These are phyloP conservation scores for Albatrellus sp. DNA, from an alignment of 1,284 basidiomycete species.

Conservation along the genomic window DNA sequence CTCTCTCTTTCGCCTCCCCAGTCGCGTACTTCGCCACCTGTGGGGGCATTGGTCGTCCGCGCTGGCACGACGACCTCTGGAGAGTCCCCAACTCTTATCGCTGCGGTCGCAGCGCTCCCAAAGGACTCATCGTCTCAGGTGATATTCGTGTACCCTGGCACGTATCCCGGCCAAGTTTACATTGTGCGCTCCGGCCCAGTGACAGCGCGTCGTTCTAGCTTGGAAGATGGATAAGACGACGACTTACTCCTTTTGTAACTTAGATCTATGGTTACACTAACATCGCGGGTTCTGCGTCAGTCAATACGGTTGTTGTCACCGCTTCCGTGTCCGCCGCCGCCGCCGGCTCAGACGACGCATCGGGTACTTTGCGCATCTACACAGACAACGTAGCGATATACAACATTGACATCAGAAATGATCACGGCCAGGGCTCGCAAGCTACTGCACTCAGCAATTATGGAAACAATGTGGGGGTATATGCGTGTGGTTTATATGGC, in stretches of 20 bases:
- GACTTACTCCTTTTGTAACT: neutral
- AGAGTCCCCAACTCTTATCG: constrained; percentile 29
- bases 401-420: constrained; percentile 44
- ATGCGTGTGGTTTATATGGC: constrained; percentile 38
- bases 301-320: constrained; percentile 31
- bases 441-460: constrained; percentile 44
- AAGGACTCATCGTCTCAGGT: constrained; percentile 28
- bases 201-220: constrained; percentile 14
- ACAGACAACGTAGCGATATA: constrained; percentile 40
- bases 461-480: constrained; percentile 34
- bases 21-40: constrained; percentile 30
- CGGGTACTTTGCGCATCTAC: constrained; percentile 41
- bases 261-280: constrained; percentile 37
- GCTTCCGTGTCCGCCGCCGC: constrained; percentile 26
- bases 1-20: constrained; percentile 17
- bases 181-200: constrained; percentile 28
- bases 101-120: constrained; percentile 31
- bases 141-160: constrained; percentile 44
- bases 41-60: constrained; percentile 32
- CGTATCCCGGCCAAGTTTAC: constrained; percentile 38
- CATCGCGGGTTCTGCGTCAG: constrained; percentile 21
- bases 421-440: constrained; percentile 35
- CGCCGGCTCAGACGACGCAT: constrained; percentile 40
- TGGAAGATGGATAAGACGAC: neutral
- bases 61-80: constrained; percentile 26